Evolutionary conservation across 2,329 filamentous ascomycete species (phyloP), one percentile per base, ranked within the genome.

Genomic region (Cyphellophora attinorum): DNA sequence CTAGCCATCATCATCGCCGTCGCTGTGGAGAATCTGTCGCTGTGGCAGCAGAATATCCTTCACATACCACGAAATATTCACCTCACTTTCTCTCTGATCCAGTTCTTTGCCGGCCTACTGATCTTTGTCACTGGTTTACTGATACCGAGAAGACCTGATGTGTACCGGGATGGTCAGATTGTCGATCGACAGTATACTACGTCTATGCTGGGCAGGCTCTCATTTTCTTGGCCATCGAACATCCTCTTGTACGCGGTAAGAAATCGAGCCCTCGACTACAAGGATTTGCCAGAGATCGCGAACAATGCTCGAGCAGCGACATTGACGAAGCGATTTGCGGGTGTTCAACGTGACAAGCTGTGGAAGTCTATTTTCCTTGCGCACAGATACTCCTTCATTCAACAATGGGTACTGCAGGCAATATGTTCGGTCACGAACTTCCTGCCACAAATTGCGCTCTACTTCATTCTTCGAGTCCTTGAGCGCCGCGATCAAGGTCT

Each of bases 391-490:
- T 54, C 62, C 1, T 64, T 88, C 25, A 46, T 64, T 2, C 36
- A 72, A 6, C 81, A 86, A 56, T 77, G 72, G 61, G 29, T 58
- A 2, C 51, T 82, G 5, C 75, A 74, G 10, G 39, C 74, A 1
- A 41, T 67, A 5, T 64, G 67, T 13, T 70, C 72, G 6, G 46
- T 79, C 18, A 47, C 81, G n/a, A 75, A 74, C 36, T 77, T 86
- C 38, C 70, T 74, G 0, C 83, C 83, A 0, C 83, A 85, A 49
- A 74, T 79, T 53, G 71, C 77, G 17, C 74, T 84, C 43, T 65
- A 79, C 38, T 70, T 72, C 30, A 69, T 89, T 10, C 67, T 89
- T 13, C 65, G 65, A 19, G 65, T 72, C 2, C 64, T 89, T 6
- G 81, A 89, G 54, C 54, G 52, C 11, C 65, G 72, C 10, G 55